Evolutionary conservation across 768 basidiomycete species (phyloP).

Genomic region (Tubosaeta sp.): DNA sequence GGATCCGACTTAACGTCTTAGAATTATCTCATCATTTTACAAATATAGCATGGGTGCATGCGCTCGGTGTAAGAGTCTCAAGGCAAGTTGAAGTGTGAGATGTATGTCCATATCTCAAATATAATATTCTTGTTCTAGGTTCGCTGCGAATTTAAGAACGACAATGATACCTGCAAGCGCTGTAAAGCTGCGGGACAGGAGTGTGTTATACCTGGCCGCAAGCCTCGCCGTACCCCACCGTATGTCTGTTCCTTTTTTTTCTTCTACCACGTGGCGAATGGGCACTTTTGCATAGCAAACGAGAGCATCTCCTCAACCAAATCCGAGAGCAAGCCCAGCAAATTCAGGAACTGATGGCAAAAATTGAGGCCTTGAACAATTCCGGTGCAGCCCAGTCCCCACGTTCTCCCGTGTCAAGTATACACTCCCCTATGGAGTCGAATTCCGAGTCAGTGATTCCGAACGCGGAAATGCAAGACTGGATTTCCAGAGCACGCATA

Average conservation of each 20-base stretch:
- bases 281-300: conserved; percentile 49
- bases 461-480: conserved; percentile 63
- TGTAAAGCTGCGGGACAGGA: conserved; percentile 68
- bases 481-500: conserved; percentile 72
- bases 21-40: conserved; percentile 2
- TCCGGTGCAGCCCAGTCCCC: conserved; percentile 29
- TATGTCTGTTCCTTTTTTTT: conserved; percentile 34
- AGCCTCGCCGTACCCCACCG: conserved; percentile 77
- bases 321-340: conserved; percentile 71
- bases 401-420: conserved; percentile 29
- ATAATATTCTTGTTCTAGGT: conserved; percentile 42
- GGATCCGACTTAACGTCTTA: not conserved
- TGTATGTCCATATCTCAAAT: not conserved
- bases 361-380: conserved; percentile 51
- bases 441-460: conserved; percentile 29
- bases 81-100: conserved; percentile 28
- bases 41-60: conserved; percentile 53
- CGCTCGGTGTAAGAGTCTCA: conserved; percentile 60
- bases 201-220: conserved; percentile 79
- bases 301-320: conserved; percentile 72
- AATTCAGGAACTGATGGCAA: conserved; percentile 67
- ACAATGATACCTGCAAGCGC: conserved; percentile 71
- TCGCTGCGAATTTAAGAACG: conserved; percentile 70
- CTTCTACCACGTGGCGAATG: not conserved
- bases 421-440: conserved; percentile 28